These are phyloP conservation scores for Graphium sp. DNA, from an alignment of 2,329 filamentous ascomycete species.

Conservation along the genomic window DNA sequence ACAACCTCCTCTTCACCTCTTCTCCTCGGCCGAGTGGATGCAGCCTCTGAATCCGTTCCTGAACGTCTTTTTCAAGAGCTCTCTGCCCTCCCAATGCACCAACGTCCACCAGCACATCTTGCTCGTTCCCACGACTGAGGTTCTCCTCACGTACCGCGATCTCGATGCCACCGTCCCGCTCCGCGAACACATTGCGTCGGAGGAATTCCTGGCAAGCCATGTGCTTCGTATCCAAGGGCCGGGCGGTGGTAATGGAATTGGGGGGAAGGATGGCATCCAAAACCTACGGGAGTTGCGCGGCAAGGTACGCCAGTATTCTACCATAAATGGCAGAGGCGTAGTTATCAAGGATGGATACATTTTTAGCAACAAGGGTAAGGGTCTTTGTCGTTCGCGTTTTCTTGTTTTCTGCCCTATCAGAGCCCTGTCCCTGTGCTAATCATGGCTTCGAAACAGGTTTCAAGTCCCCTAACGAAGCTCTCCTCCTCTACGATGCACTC, in stretches of 20 bases:
- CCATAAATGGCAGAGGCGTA: conserved; percentile 80
- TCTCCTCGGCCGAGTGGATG: too few species aligned
- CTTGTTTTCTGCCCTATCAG: background rate
- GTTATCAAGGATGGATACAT: conserved; percentile 86
- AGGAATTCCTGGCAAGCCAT: conserved; percentile 95
- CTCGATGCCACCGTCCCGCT: conserved; percentile 64
- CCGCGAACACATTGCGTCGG: conserved; percentile 67
- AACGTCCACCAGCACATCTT: conserved; percentile 86
- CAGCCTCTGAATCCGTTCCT: conserved; percentile 98
- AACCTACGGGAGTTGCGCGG: conserved; percentile 73
- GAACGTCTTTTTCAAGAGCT: conserved; percentile 96
- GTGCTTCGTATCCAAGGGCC: conserved; percentile 65
- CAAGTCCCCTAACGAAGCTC: conserved; percentile 78
- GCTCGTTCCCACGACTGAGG: conserved; percentile 84
- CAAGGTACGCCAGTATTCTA: conserved; percentile 89
- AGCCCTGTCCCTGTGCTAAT: background rate
- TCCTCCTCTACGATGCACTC: conserved; percentile 65
- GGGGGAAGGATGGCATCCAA: conserved; percentile 14
- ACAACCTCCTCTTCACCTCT: too few species aligned
- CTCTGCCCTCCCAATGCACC: conserved; percentile 77
- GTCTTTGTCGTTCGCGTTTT: background rate
- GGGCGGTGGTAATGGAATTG: conserved; percentile 24
- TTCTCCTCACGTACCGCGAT: conserved; percentile 75
- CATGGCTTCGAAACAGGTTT: conserved; percentile 44
- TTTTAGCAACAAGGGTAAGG: conserved; percentile 86